phyloP scores from a whole-genome alignment of 2,329 filamentous ascomycete genomes.

The Arachnopeziza araneosa region DNA sequence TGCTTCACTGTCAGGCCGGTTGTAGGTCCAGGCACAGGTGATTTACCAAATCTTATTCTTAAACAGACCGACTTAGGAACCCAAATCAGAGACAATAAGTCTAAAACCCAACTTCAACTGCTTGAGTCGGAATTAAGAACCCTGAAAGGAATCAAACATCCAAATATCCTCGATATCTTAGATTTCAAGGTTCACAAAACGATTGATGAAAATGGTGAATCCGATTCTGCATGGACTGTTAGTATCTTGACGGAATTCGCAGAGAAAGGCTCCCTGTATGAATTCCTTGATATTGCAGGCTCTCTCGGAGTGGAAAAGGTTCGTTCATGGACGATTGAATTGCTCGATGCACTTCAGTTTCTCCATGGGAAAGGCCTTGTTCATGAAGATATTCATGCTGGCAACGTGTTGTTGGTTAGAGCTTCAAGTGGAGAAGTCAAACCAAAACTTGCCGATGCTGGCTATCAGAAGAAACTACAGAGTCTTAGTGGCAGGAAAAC shows the following conservation, averaged over 20 bases:
- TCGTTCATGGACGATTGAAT: slow-evolving; percentile 83
- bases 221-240: slow-evolving; percentile 56
- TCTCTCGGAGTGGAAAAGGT: slow-evolving; percentile 68
- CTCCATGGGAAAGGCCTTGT: slow-evolving; percentile 79
- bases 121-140: slow-evolving; percentile 73
- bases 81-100: slow-evolving; percentile 53
- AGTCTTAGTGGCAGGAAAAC: slow-evolving; percentile 50
- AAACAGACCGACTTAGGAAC: slow-evolving; percentile 63
- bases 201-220: slow-evolving; percentile 47
- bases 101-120: slow-evolving; percentile 70
- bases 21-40: slow-evolving; percentile 40
- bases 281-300: slow-evolving; percentile 75
- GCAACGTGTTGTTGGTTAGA: slow-evolving; percentile 73
- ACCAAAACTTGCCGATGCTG: slow-evolving; percentile 69
- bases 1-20: slow-evolving; percentile 70
- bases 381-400: slow-evolving; percentile 76
- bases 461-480: slow-evolving; percentile 65
- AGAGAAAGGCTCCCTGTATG: slow-evolving; percentile 75
- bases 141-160: slow-evolving; percentile 69
- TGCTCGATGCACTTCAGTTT: slow-evolving; percentile 83
- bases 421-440: slow-evolving; percentile 62
- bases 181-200: slow-evolving; percentile 75
- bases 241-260: slow-evolving; percentile 71
- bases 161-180: slow-evolving; percentile 71
- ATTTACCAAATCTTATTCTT: slow-evolving; percentile 59